Evolutionary conservation across 108 stramenopile species (phyloP), one percentile per base, ranked within the genome.

Genomic region (Cylindrotheca closterium): DNA sequence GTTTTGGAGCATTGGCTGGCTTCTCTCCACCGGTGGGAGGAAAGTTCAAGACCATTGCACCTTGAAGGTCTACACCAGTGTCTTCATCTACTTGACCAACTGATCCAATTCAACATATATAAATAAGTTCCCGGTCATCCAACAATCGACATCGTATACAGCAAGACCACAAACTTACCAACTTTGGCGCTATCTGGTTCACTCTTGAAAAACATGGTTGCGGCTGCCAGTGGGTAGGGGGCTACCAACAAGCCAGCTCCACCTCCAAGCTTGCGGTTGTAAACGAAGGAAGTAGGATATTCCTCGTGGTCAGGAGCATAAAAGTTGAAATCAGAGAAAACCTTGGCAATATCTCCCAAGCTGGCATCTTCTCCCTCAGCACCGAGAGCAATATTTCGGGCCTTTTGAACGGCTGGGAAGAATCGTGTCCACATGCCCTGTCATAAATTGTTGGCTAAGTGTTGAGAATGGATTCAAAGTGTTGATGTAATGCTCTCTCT

Each of bases 391-490:
- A 85, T 30, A 31, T 74, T 46, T 10, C 89, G 71, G 2, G 91
- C 88, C 51, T 85, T 75, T 63, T 86, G 86, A 12, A 94, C 87
- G 25, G 88, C 93, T 2, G 93, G 93, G 42, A 94, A 94, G 68
- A 94, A 94, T 49, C 93, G 64, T 2, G 89, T 92, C 92, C 92
- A 94, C 89, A 94, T 89, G 7, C 92, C 92, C 37, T 42, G 15
- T 10, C 15, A 42, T 7, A 42, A 10, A 15, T 57, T 81, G 24
- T 3, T 29, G 2, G 31, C 3, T 52, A 18, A 52, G 51, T 52
- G 45, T 46, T 46, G 45, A 46, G 12, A 17, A 46, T 46, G n/a
- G n/a, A n/a, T n/a, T n/a, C n/a, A n/a, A n/a, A n/a, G 12, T 46
- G 45, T 12, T 46, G 45, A 17, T 46, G 17, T 15, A 15, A 15